These are phyloP conservation scores for Puccinia coronata DNA, from an alignment of 1,284 basidiomycete species.

Conservation along the genomic window DNA sequence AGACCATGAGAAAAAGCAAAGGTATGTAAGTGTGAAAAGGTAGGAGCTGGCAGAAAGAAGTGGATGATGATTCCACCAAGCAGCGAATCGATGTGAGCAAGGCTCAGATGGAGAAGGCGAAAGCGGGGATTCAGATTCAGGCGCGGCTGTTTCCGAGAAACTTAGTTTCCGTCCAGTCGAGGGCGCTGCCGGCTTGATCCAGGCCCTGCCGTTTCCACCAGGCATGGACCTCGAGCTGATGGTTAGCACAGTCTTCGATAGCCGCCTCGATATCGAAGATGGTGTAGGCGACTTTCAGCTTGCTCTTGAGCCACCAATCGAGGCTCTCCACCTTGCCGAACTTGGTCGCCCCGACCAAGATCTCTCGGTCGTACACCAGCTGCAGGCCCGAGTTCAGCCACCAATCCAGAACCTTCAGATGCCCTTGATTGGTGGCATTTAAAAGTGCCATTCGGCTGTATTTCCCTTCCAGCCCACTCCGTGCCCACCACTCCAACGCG, in stretches of 20 bases:
- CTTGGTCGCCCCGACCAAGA: constrained; percentile 72
- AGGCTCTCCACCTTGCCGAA: constrained; percentile 76
- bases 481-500: constrained; percentile 75
- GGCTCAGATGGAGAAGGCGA: not conserved
- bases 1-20: no score
- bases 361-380: constrained; percentile 74
- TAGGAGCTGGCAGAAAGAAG: no score
- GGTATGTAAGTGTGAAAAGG: no score
- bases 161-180: constrained; percentile 38
- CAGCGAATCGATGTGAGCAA: not conserved
- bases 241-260: constrained; percentile 75
- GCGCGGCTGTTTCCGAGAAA: not conserved
- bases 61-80: not conserved
- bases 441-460: constrained; percentile 74
- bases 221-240: constrained; percentile 62
- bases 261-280: constrained; percentile 80
- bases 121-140: not conserved
- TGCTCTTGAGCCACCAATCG: constrained; percentile 78
- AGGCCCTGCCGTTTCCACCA: constrained; percentile 44
- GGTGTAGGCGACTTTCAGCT: constrained; percentile 73
- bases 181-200: constrained; percentile 35
- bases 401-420: constrained; percentile 76
- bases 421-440: constrained; percentile 74
- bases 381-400: constrained; percentile 74
- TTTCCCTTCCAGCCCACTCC: constrained; percentile 70